phyloP scores from a whole-genome alignment of 768 basidiomycete species.

The Heimioporus sp. region DNA sequence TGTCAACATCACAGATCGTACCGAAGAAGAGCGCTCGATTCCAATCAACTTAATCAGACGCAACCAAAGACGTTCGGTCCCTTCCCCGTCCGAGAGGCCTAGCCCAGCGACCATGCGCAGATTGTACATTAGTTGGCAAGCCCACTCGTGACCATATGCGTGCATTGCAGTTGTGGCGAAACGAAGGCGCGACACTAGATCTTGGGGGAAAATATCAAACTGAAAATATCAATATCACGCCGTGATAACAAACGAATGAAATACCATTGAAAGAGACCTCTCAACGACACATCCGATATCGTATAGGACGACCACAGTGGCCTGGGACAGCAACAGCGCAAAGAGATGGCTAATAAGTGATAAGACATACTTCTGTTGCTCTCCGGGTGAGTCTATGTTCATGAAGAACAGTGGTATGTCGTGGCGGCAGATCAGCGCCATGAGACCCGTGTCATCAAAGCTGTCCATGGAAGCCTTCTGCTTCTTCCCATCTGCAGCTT shows the following conservation, averaged over 20 bases:
- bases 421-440: constrained; percentile 36
- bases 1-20: no score
- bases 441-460: constrained; percentile 37
- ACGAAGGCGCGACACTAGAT: neutral
- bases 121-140: constrained; percentile 11
- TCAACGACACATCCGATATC: constrained; percentile 36
- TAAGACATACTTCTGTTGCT: constrained; percentile 33
- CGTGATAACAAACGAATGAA: neutral
- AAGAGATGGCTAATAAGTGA: constrained; percentile 32
- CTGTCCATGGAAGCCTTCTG: constrained; percentile 12
- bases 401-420: constrained; percentile 38
- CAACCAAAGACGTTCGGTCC: constrained; percentile 33
- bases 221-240: neutral
- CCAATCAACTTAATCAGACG: constrained; percentile 33
- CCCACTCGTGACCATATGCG: constrained; percentile 38
- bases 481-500: constrained; percentile 4
- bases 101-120: neutral
- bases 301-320: constrained; percentile 31
- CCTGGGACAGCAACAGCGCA: constrained; percentile 24
- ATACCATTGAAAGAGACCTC: constrained; percentile 22
- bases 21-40: constrained; percentile 4
- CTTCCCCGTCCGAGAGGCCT: constrained; percentile 19
- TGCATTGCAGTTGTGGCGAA: constrained; percentile 38
- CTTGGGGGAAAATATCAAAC: neutral
- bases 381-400: constrained; percentile 15